Conservation (phyloP, 306 rosid species). For the Echinosophora koreensis region DNA sequence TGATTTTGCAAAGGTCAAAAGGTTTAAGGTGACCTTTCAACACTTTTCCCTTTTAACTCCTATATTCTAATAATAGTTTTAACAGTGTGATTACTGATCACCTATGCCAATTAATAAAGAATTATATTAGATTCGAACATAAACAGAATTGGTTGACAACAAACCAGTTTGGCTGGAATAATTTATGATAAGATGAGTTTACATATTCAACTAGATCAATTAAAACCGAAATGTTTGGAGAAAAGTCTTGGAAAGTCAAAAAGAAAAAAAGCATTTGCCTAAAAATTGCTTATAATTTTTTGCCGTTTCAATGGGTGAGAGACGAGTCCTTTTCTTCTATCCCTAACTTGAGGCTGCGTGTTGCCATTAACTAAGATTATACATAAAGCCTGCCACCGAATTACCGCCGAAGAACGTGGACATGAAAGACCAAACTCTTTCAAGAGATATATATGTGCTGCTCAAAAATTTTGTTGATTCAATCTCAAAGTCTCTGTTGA, state of each 20-base stretch:
- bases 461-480: background rate
- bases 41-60: too few species aligned
- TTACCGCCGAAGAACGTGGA: constrained; percentile 48
- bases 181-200: background rate
- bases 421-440: background rate
- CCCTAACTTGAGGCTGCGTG: background rate
- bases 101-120: background rate
- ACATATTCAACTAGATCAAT: background rate
- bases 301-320: constrained; percentile 25
- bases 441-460: background rate
- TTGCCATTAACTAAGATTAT: background rate
- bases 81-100: background rate
- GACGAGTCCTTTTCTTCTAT: background rate
- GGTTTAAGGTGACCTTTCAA: too few species aligned
- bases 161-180: background rate
- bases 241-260: background rate
- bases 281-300: background rate
- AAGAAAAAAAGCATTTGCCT: constrained; percentile 6
- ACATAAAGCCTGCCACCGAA: constrained; percentile 25
- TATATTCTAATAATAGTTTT: too few species aligned
- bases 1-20: too few species aligned
- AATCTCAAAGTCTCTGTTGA: constrained; percentile 1
- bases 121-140: too few species aligned
- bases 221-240: background rate
- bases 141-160: background rate